Percentiles rank a stretch among this genome's conserved stretches.
Evolutionary conservation across 352 stramenopile genomes (phyloP).

Genomic region (Phytophthora europaea): DNA sequence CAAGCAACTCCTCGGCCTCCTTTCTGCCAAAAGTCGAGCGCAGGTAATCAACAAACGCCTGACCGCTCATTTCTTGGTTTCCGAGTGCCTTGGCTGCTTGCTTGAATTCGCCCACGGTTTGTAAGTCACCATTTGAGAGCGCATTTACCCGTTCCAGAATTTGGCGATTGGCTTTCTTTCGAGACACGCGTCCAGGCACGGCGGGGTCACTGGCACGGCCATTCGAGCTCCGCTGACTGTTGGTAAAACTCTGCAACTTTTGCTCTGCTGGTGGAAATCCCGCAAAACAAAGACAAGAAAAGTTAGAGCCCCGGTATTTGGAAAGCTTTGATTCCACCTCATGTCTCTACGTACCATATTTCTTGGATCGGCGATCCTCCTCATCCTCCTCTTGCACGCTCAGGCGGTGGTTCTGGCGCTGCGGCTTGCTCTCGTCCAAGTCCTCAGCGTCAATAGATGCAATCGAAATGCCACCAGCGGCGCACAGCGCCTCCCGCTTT

Average conservation of each 20-base stretch:
- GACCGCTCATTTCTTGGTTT: conserved; percentile 74
- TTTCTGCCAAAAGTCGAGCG: conserved; percentile 64
- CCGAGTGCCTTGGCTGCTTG: conserved; percentile 74
- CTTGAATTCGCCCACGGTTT: conserved; percentile 70
- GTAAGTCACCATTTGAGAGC: conserved; percentile 56
- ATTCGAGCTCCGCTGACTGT: conserved; percentile 30
- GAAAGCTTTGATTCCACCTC: not conserved
- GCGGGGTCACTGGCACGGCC: conserved; percentile 32
- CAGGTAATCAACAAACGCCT: conserved; percentile 72
- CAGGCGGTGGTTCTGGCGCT: conserved; percentile 22
- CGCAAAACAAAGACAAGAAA: conserved; percentile 19
- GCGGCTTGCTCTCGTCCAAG: conserved; percentile 20
- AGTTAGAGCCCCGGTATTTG: not conserved
- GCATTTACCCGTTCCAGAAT: conserved; percentile 74
- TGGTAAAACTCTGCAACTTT: conserved; percentile 47
- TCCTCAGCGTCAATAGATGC: conserved; percentile 33
- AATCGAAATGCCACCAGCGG: conserved; percentile 40
- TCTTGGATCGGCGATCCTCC: conserved; percentile 35
- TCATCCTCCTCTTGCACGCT: conserved; percentile 37
- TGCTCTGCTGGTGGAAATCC: conserved; percentile 37
- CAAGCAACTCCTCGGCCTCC: conserved; percentile 66
- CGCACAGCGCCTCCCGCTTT: conserved; percentile 56
- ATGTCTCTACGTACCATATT: conserved; percentile 45
- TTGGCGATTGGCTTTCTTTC: conserved; percentile 76
- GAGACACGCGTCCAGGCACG: conserved; percentile 38